These are phyloP conservation scores for Biscutella laevigata DNA, from an alignment of 441 rosid genomes.

Conservation along the genomic window DNA sequence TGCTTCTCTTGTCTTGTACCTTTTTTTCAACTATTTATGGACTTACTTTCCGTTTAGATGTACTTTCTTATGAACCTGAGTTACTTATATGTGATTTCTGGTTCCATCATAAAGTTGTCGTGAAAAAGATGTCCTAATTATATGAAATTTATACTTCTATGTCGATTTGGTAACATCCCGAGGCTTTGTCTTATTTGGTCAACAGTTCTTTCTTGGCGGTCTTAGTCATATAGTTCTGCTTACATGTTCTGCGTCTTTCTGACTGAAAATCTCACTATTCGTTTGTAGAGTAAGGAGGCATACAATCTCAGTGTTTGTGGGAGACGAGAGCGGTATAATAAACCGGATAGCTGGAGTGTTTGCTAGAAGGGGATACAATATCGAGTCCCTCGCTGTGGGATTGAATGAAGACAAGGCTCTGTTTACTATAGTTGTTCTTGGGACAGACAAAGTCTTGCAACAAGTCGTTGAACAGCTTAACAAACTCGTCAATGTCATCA, in stretches of 20 bases:
- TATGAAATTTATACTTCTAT: background rate
- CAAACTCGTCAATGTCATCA: slow-evolving; percentile 75
- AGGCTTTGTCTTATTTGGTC: background rate
- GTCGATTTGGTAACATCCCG: background rate
- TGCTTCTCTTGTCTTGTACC: too few species aligned
- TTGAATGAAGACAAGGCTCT: slow-evolving; percentile 76
- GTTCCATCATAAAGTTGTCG: background rate
- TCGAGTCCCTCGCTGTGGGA: slow-evolving; percentile 87
- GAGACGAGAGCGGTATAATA: slow-evolving; percentile 88
- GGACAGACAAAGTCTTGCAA: slow-evolving; percentile 57
- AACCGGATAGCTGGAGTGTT: slow-evolving; percentile 87
- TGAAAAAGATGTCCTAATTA: background rate
- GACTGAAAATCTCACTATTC: background rate
- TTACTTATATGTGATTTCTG: background rate
- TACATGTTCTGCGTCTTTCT: background rate
- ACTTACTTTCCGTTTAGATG: background rate
- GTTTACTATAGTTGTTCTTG: slow-evolving; percentile 74
- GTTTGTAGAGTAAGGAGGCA: slow-evolving; percentile 52
- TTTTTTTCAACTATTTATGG: too few species aligned
- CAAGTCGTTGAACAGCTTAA: slow-evolving; percentile 82
- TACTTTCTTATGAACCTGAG: background rate
- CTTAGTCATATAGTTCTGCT: background rate
- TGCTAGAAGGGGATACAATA: slow-evolving; percentile 82
- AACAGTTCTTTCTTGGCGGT: background rate
- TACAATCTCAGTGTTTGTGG: slow-evolving; percentile 74